A percentile compares a stretch with the other conserved stretches of the same genome.
Evolutionary conservation across 2,329 filamentous ascomycete genomes (phyloP).

Genomic region (Dactylonectria macrodidyma): DNA sequence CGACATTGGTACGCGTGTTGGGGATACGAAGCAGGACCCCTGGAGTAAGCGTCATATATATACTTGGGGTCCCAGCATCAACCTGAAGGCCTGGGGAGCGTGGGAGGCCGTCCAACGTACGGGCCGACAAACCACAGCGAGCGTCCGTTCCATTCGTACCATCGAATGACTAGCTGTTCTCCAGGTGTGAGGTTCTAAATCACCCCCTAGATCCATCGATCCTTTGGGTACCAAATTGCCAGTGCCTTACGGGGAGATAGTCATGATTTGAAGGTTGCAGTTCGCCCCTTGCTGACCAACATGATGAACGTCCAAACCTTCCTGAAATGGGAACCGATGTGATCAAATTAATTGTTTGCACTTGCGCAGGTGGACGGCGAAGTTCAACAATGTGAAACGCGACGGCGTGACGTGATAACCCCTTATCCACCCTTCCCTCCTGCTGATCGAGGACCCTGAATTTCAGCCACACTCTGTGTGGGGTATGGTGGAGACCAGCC

Average conservation of each 20-base stretch:
- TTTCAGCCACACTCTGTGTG: slow-evolving; percentile 39
- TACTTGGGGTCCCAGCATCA: neutral
- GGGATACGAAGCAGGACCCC: slow-evolving; percentile 4
- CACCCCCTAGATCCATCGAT: neutral
- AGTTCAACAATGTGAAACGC: slow-evolving; percentile 23
- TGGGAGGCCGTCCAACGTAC: slow-evolving; percentile 24
- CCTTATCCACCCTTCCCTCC: slow-evolving; percentile 40
- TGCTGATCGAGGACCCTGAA: slow-evolving; percentile 43
- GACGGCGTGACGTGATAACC: slow-evolving; percentile 39
- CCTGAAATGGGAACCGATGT: neutral
- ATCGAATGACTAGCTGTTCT: slow-evolving; percentile 20
- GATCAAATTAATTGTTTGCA: slow-evolving; percentile 1
- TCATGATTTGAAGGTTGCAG: slow-evolving; percentile 7
- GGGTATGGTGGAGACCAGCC: slow-evolving; percentile 29
- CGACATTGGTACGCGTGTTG: slow-evolving; percentile 15
- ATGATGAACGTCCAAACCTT: slow-evolving; percentile 6
- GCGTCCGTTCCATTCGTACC: neutral
- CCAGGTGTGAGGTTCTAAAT: slow-evolving; percentile 15
- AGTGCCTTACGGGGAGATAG: neutral
- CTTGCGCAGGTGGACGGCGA: slow-evolving; percentile 2
- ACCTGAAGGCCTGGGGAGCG: slow-evolving; percentile 12
- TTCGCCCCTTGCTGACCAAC: slow-evolving; percentile 20
- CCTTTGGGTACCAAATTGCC: slow-evolving; percentile 14
- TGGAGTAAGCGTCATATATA: neutral
- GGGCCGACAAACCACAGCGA: slow-evolving; percentile 1